These are phyloP conservation scores for Yamagishiella unicocca DNA, from an alignment of 139 green algal genomes.

Conservation along the genomic window DNA sequence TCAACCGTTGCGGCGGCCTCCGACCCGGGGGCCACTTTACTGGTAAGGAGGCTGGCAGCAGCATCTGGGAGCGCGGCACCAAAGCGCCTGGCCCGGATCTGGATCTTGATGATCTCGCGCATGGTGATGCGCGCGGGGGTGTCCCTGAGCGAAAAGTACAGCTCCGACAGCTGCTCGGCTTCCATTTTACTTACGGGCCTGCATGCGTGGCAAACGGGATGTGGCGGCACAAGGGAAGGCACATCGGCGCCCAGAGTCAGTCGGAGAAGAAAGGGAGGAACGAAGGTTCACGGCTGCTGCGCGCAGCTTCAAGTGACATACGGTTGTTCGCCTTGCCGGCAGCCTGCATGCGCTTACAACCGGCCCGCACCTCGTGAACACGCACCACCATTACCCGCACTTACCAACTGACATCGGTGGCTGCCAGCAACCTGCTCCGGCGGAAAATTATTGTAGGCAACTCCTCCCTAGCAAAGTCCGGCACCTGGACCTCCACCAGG, in stretches of 20 bases:
- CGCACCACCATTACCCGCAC: not conserved
- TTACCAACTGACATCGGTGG: not conserved
- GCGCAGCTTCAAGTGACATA: no score
- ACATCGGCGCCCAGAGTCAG: no score
- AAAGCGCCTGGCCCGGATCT: slow-evolving; percentile 16
- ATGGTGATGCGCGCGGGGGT: slow-evolving; percentile 39
- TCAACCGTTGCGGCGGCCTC: not conserved
- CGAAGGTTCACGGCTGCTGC: no score
- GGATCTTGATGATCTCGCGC: slow-evolving; percentile 61
- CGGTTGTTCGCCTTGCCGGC: no score
- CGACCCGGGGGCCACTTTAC: not conserved
- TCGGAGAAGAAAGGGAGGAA: no score
- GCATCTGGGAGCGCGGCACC: not conserved
- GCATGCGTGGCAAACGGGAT: no score
- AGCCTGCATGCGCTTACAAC: no score
- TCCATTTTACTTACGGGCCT: not conserved
- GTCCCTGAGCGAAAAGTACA: slow-evolving; percentile 19
- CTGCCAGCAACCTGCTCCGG: not conserved
- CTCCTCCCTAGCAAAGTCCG: slow-evolving; percentile 21
- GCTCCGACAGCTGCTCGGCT: slow-evolving; percentile 19
- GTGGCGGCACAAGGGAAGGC: no score
- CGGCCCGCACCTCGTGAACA: no score
- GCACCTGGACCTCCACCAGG: slow-evolving; percentile 58
- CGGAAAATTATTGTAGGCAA: slow-evolving; percentile 39
- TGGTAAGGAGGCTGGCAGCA: slow-evolving; percentile 44